These are phyloP conservation scores for Colletotrichum sp. DNA, from an alignment of 2,329 filamentous ascomycete species.

Conservation along the genomic window DNA sequence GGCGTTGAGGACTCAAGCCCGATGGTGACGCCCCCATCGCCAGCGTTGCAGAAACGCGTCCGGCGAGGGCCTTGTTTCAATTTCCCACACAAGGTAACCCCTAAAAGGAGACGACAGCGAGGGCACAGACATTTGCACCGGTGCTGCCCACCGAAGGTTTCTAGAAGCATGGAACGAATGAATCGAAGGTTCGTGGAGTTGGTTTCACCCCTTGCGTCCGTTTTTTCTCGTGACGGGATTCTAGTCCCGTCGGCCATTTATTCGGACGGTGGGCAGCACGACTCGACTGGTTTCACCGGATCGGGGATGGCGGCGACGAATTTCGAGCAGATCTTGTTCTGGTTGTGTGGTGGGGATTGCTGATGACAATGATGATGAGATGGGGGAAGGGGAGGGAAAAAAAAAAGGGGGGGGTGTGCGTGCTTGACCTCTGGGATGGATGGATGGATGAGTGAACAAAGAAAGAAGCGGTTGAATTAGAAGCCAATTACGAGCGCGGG, in stretches of 20 bases:
- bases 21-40: neutral
- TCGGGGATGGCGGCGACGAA: neutral
- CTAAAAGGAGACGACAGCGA: slow-evolving; percentile 18
- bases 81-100: slow-evolving; percentile 12
- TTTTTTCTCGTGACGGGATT: neutral
- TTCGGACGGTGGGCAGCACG: slow-evolving; percentile 9
- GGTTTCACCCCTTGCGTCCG: slow-evolving; percentile 11
- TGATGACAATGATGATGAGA: neutral
- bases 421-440: neutral
- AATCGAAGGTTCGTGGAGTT: slow-evolving; percentile 15
- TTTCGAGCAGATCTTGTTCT: neutral
- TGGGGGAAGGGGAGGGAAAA: neutral
- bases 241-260: neutral
- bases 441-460: neutral
- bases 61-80: slow-evolving; percentile 18
- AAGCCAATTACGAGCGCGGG: neutral
- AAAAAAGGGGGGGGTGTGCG: neutral
- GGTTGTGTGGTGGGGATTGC: neutral
- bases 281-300: slow-evolving; percentile 15
- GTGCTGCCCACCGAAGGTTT: slow-evolving; percentile 8
- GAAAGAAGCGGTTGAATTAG: neutral
- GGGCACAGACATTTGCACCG: slow-evolving; percentile 11
- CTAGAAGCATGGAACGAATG: slow-evolving; percentile 17
- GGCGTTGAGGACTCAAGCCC: neutral
- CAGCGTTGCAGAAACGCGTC: slow-evolving; percentile 15